Evolutionary conservation across 495 filamentous ascomycete species (phyloP).

Genomic region (Neurospora intermedia): DNA sequence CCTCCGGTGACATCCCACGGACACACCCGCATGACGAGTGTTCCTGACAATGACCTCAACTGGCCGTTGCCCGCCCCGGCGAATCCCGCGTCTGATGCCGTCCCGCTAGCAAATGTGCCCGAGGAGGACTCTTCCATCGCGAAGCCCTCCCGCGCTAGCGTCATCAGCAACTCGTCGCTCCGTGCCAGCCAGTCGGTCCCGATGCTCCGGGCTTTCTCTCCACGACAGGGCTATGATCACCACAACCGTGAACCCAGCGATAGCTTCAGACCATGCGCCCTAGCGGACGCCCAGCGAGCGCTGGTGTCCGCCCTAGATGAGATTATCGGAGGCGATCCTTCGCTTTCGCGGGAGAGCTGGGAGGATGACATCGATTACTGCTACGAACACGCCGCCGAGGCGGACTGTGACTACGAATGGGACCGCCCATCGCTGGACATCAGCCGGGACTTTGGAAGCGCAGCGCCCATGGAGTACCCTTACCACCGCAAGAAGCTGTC

Average conservation of each 20-base stretch:
- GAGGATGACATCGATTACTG: slow-evolving; percentile 93
- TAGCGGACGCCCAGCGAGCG: slow-evolving; percentile 24
- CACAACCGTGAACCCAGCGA: slow-evolving; percentile 29
- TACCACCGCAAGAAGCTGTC: slow-evolving; percentile 12
- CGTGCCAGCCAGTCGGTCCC: slow-evolving; percentile 38
- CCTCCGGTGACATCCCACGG: slow-evolving; percentile 20
- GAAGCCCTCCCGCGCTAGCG: slow-evolving; percentile 26
- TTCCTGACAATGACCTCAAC: slow-evolving; percentile 36
- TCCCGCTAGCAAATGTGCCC: slow-evolving; percentile 53
- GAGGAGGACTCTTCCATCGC: slow-evolving; percentile 48
- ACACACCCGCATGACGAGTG: slow-evolving; percentile 29
- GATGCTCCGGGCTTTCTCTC: slow-evolving; percentile 29
- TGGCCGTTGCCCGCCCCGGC: slow-evolving; percentile 37
- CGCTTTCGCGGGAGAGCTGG: slow-evolving; percentile 49
- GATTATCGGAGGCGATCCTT: slow-evolving; percentile 29
- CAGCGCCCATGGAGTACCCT: slow-evolving; percentile 16
- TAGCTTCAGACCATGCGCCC: slow-evolving; percentile 30
- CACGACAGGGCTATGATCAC: slow-evolving; percentile 13
- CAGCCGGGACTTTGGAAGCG: slow-evolving; percentile 21
- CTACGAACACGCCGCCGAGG: slow-evolving; percentile 84
- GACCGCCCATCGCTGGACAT: slow-evolving; percentile 42
- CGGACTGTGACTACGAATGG: slow-evolving; percentile 87
- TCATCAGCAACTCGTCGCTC: slow-evolving; percentile 34
- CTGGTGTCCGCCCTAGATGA: slow-evolving; percentile 20
- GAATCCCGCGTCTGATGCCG: slow-evolving; percentile 25